Conservation (phyloP, 495 filamentous ascomycete genomes). For the Talaromyces adpressus region DNA sequence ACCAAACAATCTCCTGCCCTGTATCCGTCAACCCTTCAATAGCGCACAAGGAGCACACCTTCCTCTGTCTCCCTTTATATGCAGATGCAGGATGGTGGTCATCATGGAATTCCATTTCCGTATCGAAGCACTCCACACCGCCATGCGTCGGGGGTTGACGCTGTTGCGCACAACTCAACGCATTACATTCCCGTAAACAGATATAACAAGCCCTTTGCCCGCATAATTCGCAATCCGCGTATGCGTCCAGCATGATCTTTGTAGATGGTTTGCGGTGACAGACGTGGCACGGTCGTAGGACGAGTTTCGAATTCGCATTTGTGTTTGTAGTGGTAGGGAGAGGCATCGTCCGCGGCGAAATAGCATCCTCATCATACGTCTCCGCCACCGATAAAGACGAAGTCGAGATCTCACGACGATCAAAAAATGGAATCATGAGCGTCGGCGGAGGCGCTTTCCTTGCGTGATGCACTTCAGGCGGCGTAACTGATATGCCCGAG, state of each 20-base stretch:
- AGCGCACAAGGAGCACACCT: conserved; percentile 36
- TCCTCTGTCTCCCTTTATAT: conserved; percentile 12
- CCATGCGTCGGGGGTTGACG: not conserved
- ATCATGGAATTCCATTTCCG: not conserved
- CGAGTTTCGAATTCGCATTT: conserved; percentile 4
- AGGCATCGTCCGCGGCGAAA: conserved; percentile 3
- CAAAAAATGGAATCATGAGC: not conserved
- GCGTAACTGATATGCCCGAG: not conserved
- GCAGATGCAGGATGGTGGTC: not conserved
- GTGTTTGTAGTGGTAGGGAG: not conserved
- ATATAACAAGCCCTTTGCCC: conserved; percentile 42
- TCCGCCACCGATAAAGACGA: not conserved
- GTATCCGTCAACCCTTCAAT: conserved; percentile 35
- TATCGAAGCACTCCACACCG: not conserved
- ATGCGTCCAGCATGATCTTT: conserved; percentile 39
- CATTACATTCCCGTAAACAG: conserved; percentile 44
- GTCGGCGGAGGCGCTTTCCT: not conserved
- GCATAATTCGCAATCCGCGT: conserved; percentile 44
- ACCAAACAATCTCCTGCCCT: conserved; percentile 31
- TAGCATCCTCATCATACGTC: not conserved
- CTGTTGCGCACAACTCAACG: conserved; percentile 18
- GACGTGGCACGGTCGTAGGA: conserved; percentile 43
- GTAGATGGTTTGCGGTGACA: conserved; percentile 43
- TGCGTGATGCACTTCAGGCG: not conserved
- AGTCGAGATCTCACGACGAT: not conserved